A percentile compares a stretch with the other conserved stretches of the same genome.
These are phyloP conservation scores for Microcyclospora tardicrescens DNA, from an alignment of 2,329 filamentous ascomycete genomes.

Conservation along the genomic window DNA sequence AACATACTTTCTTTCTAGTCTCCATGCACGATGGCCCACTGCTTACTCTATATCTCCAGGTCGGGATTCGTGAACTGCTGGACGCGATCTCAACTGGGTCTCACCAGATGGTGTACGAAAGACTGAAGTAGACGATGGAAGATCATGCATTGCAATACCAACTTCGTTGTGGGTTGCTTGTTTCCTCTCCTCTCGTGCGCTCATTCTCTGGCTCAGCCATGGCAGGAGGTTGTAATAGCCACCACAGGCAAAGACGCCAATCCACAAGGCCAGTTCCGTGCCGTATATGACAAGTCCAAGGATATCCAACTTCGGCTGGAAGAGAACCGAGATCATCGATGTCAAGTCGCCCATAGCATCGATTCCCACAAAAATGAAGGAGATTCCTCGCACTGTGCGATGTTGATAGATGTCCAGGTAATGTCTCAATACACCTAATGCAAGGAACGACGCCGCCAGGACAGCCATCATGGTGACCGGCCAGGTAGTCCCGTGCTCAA, in stretches of 20 bases:
- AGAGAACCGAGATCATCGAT: conserved; percentile 52
- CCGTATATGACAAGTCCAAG: conserved; percentile 56
- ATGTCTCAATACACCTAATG: conserved; percentile 52
- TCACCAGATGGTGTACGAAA: conserved; percentile 44
- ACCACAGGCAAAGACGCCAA: conserved; percentile 52
- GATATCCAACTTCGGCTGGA: conserved; percentile 45
- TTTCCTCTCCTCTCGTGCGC: conserved; percentile 1
- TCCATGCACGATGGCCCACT: too few species aligned
- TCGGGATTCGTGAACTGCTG: too few species aligned
- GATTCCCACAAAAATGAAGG: conserved; percentile 58
- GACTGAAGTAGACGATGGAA: conserved; percentile 50
- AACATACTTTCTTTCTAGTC: too few species aligned
- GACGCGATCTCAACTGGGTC: conserved; percentile 13
- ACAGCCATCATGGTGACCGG: conserved; percentile 54
- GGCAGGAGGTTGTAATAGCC: conserved; percentile 52
- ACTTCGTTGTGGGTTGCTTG: background rate
- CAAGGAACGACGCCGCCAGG: conserved; percentile 49
- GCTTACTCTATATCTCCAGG: too few species aligned
- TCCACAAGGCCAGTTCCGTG: conserved; percentile 52
- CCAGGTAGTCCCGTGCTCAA: conserved; percentile 39
- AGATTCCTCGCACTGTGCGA: conserved; percentile 55
- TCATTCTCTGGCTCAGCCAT: conserved; percentile 35
- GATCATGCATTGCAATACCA: conserved; percentile 31
- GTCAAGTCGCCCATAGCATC: conserved; percentile 57
- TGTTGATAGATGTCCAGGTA: conserved; percentile 58